Base-by-base conservation (phyloP, 2,329 filamentous ascomycete genomes). In the Albophoma yamanashiensis region DNA sequence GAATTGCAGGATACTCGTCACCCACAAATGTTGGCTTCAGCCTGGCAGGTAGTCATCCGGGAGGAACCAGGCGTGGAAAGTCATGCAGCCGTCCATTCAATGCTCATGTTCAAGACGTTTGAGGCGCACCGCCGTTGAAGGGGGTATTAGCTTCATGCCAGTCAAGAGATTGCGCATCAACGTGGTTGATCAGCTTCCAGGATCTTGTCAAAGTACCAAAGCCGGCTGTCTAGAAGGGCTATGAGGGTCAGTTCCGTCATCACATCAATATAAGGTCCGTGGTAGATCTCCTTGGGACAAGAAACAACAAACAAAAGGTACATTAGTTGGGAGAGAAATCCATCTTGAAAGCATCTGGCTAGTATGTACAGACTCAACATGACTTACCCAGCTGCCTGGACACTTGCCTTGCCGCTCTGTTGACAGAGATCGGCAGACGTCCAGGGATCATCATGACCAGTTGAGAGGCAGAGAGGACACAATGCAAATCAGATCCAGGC, bases 361-460 rank as follows among this genome's bases (percentile, higher is more conserved):
- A 73, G 74, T 79, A 81, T 79, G 77, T 80, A 81, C 78, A 81
- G 75, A 76, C 75, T 75, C 72, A 70, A 45, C 17, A 71, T 72
- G 67, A 76, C 79, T 80, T 74, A 81, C 79, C 79, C 78, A 75
- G 78, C 78, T 81, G 78, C 79, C 79, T 77, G 71, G 77, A 76
- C 70, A 68, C 70, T 68, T 69, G 71, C 72, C 66, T 64, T 66
- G 64, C 65, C 66, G 66, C 66, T 70, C 61, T 67, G 70, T 69
- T 66, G 69, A 64, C 60, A 57, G 42, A 40, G 38, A 42, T 8
- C 38, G 57, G 58, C 34, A 70, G 64, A 65, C 64, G 61, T 61
- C 52, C 62, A 62, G 60, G 59, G 43, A 47, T 55, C 50, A 56
- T 52, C 55, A 52, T 60, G 62, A 39, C 58, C 60, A 53, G 55